Conservation (phyloP, 2,329 filamentous ascomycete species). For the Nannizziopsis arthrosporioides region DNA sequence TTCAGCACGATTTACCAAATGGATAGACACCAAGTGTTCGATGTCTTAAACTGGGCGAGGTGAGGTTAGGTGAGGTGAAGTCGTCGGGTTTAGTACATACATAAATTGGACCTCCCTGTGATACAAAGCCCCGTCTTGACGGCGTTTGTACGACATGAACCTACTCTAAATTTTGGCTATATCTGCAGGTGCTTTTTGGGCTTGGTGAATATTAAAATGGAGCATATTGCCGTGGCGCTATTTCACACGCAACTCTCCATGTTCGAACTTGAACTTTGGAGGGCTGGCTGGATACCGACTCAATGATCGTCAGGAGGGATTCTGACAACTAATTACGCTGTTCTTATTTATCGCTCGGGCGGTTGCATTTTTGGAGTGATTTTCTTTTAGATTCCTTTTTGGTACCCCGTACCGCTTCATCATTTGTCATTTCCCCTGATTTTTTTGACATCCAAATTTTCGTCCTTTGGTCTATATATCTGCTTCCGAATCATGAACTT, state of each 20-base stretch:
- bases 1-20: slow-evolving; percentile 40
- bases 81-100: background rate
- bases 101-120: no score
- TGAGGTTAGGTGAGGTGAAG: background rate
- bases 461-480: background rate
- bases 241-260: background rate
- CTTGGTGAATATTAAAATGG: no score
- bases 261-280: background rate
- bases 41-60: background rate
- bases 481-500: background rate
- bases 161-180: no score
- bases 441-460: background rate
- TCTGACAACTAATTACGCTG: background rate
- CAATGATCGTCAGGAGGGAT: background rate
- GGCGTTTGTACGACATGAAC: no score
- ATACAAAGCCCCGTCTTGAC: no score
- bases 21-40: slow-evolving; percentile 30
- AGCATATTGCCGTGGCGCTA: background rate
- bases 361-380: background rate
- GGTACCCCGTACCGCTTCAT: background rate
- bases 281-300: background rate
- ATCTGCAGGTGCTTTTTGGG: no score
- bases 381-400: background rate
- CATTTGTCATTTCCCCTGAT: background rate
- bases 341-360: background rate